A percentile compares a stretch with the other conserved stretches of the same genome.
Conservation (phyloP, 306 rosid genomes). For the Begonia peltatifolia region DNA sequence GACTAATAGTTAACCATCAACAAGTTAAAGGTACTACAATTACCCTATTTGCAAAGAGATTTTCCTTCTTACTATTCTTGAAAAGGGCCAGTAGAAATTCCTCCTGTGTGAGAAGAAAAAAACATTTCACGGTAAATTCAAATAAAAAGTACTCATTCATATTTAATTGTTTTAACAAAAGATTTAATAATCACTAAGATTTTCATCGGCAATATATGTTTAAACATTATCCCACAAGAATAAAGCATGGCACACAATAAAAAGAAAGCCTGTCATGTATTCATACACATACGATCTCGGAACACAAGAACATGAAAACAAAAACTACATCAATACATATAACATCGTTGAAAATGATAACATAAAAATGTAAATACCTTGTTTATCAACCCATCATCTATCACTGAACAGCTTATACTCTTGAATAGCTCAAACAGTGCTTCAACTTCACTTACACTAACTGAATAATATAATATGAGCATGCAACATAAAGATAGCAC, state of each 20-base stretch:
- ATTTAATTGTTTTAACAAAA: too few species aligned
- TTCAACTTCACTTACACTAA: constrained; percentile 82
- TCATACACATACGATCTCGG: background rate
- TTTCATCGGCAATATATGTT: background rate
- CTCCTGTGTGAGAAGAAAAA: constrained; percentile 43
- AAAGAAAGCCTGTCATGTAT: background rate
- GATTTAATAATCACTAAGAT: background rate
- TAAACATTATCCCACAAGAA: background rate
- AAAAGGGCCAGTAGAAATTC: constrained; percentile 89
- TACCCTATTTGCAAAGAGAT: constrained; percentile 86
- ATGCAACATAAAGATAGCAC: background rate
- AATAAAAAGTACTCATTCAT: background rate
- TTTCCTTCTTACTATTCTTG: constrained; percentile 51
- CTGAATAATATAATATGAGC: constrained; percentile 28
- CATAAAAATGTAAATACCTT: constrained; percentile 33
- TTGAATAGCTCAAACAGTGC: constrained; percentile 87
- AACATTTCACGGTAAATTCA: constrained; percentile 4
- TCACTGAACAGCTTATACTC: constrained; percentile 70
- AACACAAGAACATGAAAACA: background rate
- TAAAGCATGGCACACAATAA: background rate
- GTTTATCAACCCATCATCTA: constrained; percentile 81
- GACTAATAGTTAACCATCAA: background rate
- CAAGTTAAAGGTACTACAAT: too few species aligned
- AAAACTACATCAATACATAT: background rate
- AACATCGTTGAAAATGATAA: background rate